Evolutionary conservation across 148 eudicot genomes (phyloP).

Genomic region (Rheum nobile): DNA sequence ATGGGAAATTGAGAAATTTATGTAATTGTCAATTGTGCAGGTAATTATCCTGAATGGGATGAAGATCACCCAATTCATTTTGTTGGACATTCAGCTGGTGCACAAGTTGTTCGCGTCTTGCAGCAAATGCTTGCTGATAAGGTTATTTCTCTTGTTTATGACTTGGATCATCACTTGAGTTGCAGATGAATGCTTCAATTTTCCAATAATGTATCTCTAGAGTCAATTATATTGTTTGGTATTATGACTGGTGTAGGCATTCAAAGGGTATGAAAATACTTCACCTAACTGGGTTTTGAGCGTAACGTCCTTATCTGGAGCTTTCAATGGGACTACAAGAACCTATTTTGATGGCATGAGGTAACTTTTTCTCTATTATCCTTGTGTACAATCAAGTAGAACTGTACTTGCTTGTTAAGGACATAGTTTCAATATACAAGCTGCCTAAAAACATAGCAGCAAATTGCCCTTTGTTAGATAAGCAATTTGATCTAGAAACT

Average conservation of each 20-base stretch:
- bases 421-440: not conserved
- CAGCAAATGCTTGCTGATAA: conserved; percentile 97
- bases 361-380: conserved; percentile 34
- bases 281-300: conserved; percentile 81
- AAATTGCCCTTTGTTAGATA: too few species aligned
- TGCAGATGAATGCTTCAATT: not conserved
- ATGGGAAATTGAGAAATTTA: not conserved
- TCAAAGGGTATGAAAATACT: conserved; percentile 62
- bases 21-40: conserved; percentile 15
- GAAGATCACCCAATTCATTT: conserved; percentile 94
- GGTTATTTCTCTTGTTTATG: conserved; percentile 23
- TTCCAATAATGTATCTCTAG: not conserved
- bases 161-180: not conserved
- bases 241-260: conserved; percentile 38
- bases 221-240: not conserved
- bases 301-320: conserved; percentile 83
- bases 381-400: not conserved
- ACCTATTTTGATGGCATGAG: conserved; percentile 88
- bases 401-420: not conserved
- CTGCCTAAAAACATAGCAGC: too few species aligned
- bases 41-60: conserved; percentile 85
- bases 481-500: too few species aligned
- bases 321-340: conserved; percentile 89
- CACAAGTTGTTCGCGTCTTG: conserved; percentile 78
- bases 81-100: conserved; percentile 98